Evolutionary conservation across 2,329 filamentous ascomycete species (phyloP), one percentile per base, ranked within the genome.

Genomic region (Pyrenophora seminiperda): DNA sequence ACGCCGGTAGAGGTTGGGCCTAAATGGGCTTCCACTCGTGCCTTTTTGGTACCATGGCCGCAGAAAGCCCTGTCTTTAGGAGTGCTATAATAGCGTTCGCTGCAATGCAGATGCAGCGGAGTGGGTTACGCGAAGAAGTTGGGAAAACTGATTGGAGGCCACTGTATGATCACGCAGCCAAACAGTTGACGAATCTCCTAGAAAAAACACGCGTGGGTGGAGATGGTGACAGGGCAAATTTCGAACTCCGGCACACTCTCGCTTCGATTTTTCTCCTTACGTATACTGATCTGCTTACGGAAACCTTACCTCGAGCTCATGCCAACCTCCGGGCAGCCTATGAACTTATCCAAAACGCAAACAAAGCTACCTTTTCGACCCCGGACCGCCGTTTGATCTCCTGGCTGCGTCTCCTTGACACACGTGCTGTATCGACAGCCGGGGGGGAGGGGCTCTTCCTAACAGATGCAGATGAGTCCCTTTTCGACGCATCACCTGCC

Each of bases 401-500:
- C 2, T 84, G 81, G 81, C 75, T 83, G 29, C 77, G 81, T 3
- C 70, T 83, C 2, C 72, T 84, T 3, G 81, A 83, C 55, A 81
- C 78, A 1, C 74, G 81, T 7, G 80, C 81, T 3, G 80, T 83
- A 10, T 81, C 79, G 9, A 70, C 66, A 2, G 81, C 81, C 1
- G 81, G 81, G 3, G 81, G 81, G 1, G 80, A 83, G 47, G 81
- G 81, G 0, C 66, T 82, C 1, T 82, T 83, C 45, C 66, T 84
- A 1, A 71, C 73, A 5, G 76, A 80, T 10, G 75, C 77, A 11
- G 76, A 81, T 32, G 79, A 81, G 47, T 64, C 70, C 1, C 60
- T 80, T 6, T 68, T 81, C 11, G 73, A 79, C 42, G 70, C 77
- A 5, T 79, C 78, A 0, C 75, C 76, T n/a, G 65, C 62, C n/a